Evolutionary conservation across 495 filamentous ascomycete genomes (phyloP).

Genomic region (Tuber magnatum): DNA sequence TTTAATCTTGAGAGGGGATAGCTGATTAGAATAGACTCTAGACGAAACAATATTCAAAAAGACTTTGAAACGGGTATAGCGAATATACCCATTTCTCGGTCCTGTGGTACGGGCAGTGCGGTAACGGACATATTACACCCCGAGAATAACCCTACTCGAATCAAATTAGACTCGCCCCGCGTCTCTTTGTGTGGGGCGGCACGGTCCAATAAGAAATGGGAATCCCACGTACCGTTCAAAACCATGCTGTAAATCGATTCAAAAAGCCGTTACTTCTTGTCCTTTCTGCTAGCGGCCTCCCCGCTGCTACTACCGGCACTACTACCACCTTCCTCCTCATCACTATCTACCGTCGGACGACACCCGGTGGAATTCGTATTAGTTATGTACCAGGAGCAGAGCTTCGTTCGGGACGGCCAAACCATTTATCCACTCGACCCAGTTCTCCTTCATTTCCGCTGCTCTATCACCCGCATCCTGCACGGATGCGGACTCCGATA

Average conservation of each 20-base stretch:
- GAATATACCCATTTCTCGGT: constrained; percentile 3
- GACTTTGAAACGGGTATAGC: background rate
- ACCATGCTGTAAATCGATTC: background rate
- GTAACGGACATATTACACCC: background rate
- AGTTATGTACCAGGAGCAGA: background rate
- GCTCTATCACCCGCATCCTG: constrained; percentile 2
- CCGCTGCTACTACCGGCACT: background rate
- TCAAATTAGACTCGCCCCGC: background rate
- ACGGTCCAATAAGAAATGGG: background rate
- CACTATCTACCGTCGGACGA: background rate
- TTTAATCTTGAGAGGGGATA: background rate
- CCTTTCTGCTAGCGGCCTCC: background rate
- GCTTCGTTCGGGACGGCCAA: background rate
- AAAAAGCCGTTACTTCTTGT: background rate
- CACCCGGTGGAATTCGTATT: background rate
- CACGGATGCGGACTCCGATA: background rate
- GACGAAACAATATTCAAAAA: background rate
- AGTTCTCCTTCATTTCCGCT: background rate
- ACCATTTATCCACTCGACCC: constrained; percentile 3
- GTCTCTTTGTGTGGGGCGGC: background rate
- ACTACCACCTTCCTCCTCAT: background rate
- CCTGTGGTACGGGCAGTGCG: background rate
- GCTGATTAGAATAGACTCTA: background rate
- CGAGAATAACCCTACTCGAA: background rate
- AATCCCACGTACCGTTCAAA: background rate